These are phyloP conservation scores for Alternaria postmessia DNA, from an alignment of 2,329 filamentous ascomycete genomes.

Conservation along the genomic window DNA sequence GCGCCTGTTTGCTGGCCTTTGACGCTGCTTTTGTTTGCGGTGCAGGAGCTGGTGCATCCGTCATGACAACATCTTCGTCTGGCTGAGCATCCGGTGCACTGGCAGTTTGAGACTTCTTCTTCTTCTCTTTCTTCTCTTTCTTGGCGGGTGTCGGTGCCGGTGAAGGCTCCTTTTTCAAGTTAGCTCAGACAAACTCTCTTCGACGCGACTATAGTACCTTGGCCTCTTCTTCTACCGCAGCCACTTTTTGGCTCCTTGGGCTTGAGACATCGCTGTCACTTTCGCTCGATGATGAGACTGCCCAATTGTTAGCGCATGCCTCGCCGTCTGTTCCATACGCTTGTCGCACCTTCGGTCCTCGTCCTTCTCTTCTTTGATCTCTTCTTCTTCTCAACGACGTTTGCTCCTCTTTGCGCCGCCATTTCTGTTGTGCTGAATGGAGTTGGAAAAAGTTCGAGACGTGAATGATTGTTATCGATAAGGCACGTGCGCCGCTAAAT, in stretches of 20 bases:
- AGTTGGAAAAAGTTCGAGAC: slow-evolving; percentile 27
- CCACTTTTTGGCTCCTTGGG: slow-evolving; percentile 20
- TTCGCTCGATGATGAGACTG: slow-evolving; percentile 43
- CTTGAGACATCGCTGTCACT: slow-evolving; percentile 41
- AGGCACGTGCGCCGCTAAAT: slow-evolving; percentile 17
- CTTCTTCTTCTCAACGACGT: slow-evolving; percentile 33
- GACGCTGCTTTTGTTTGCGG: slow-evolving; percentile 10
- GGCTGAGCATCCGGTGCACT: slow-evolving; percentile 9
- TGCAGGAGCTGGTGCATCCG: slow-evolving; percentile 21
- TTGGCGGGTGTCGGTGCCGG: slow-evolving; percentile 14
- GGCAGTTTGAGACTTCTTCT: slow-evolving; percentile 10
- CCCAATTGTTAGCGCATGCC: slow-evolving; percentile 16
- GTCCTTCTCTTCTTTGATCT: slow-evolving; percentile 42
- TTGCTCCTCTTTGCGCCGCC: slow-evolving; percentile 30
- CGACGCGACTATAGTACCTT: neutral
- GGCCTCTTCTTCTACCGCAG: slow-evolving; percentile 2
- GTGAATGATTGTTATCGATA: slow-evolving; percentile 36
- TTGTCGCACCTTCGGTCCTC: slow-evolving; percentile 36
- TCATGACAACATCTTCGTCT: slow-evolving; percentile 30
- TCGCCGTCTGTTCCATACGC: neutral
- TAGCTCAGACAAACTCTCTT: neutral
- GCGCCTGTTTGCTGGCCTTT: slow-evolving; percentile 4
- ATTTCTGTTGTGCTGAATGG: slow-evolving; percentile 22
- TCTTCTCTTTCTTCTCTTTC: slow-evolving; percentile 27
- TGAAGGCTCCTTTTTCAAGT: slow-evolving; percentile 8